These are phyloP conservation scores for Dactylellina cionopaga DNA, from an alignment of 2,329 filamentous ascomycete species.

Conservation along the genomic window DNA sequence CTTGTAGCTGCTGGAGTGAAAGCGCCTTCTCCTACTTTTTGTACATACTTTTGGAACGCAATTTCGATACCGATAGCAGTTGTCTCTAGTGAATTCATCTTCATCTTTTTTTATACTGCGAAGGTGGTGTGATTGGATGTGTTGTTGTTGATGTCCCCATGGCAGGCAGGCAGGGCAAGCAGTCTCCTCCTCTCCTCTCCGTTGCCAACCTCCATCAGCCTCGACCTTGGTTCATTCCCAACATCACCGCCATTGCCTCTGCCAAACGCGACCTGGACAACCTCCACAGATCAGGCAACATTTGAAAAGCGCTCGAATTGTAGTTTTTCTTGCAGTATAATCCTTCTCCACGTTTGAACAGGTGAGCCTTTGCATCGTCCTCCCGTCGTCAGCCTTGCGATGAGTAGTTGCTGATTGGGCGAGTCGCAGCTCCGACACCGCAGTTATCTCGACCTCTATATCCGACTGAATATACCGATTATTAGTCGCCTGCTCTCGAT, in stretches of 20 bases:
- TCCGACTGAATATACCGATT: background rate
- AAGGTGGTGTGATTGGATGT: conserved; percentile 16
- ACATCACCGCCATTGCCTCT: conserved; percentile 22
- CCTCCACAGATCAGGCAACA: background rate
- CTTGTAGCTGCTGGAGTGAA: background rate
- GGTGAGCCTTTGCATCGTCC: conserved; percentile 21
- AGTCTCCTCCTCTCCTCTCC: conserved; percentile 30
- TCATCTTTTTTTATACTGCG: conserved; percentile 19
- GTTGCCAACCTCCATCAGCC: conserved; percentile 30
- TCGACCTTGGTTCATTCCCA: background rate
- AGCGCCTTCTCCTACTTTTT: background rate
- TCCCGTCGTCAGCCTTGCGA: conserved; percentile 36
- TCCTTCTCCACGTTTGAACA: background rate
- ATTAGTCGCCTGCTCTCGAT: background rate
- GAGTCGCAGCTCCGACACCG: conserved; percentile 23
- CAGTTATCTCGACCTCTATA: background rate
- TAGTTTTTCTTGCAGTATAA: background rate
- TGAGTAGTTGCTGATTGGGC: conserved; percentile 31
- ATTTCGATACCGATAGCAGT: no score
- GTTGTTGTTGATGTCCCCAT: conserved; percentile 29
- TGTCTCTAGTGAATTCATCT: no score
- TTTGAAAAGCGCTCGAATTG: background rate
- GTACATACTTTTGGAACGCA: conserved; percentile 16
- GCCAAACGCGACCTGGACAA: conserved; percentile 9
- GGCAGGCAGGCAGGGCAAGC: background rate